A percentile compares a stretch with the other conserved stretches of the same genome.
Conservation (phyloP, 2,329 filamentous ascomycete species). For the Scedosporium dehoogii region DNA sequence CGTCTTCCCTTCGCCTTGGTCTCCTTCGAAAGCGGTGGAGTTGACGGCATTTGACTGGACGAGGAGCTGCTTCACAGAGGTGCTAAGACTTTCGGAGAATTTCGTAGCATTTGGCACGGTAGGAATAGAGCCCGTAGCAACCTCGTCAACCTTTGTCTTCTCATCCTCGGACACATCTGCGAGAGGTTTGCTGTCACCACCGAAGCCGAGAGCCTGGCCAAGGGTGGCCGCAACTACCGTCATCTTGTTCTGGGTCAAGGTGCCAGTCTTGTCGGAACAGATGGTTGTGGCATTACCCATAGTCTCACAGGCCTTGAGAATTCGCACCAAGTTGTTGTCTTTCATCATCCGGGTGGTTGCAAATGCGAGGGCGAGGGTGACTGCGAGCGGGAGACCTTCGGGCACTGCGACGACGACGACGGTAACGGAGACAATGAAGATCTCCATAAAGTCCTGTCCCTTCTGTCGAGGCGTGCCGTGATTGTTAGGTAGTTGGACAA, state of each 20-base stretch:
- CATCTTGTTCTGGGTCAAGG: slow-evolving; percentile 55
- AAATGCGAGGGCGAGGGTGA: slow-evolving; percentile 58
- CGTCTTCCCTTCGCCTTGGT: slow-evolving; percentile 30
- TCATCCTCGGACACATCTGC: background rate
- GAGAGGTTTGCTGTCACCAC: slow-evolving; percentile 6
- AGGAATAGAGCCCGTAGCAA: slow-evolving; percentile 5
- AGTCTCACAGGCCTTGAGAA: slow-evolving; percentile 59
- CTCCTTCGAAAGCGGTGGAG: slow-evolving; percentile 46
- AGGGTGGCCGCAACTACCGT: slow-evolving; percentile 62
- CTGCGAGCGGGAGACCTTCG: slow-evolving; percentile 56
- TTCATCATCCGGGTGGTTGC: slow-evolving; percentile 60
- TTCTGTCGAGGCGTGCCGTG: slow-evolving; percentile 42
- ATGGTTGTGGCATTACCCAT: slow-evolving; percentile 67
- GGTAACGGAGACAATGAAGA: slow-evolving; percentile 56
- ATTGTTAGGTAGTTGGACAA: slow-evolving; percentile 49
- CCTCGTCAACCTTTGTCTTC: background rate
- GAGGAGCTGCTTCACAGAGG: slow-evolving; percentile 16
- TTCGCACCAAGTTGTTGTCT: slow-evolving; percentile 60
- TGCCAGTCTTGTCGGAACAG: slow-evolving; percentile 53
- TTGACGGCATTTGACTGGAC: slow-evolving; percentile 42
- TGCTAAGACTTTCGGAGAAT: slow-evolving; percentile 8
- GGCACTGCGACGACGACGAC: slow-evolving; percentile 59
- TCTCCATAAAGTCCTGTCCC: slow-evolving; percentile 45
- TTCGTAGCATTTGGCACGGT: slow-evolving; percentile 27
- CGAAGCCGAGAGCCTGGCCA: slow-evolving; percentile 31